Base-by-base conservation (phyloP, 225 moss, liverwort and hornwort species). In the Physcomitrium patens region DNA sequence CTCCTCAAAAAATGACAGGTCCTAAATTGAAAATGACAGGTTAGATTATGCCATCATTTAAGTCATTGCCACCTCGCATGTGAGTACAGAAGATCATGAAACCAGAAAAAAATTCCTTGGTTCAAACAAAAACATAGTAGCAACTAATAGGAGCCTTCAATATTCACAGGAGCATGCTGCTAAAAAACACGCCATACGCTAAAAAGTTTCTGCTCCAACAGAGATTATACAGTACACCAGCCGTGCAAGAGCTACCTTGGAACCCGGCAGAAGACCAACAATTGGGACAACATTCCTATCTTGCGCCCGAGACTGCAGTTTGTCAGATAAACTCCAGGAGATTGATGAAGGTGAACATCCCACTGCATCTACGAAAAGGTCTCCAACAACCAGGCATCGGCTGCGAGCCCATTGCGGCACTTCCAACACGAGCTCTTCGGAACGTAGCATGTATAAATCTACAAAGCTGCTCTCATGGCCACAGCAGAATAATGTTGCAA, bases 211-310 rank as follows among this genome's bases (percentile, higher is more conserved):
- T 13, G 26, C 20, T 45, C 12, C 42, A 70, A 60, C 41, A 63
- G 54, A 20, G 10, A 71, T 22, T 24, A 10, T 23, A 63, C 24
- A 47, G 12, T 23, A 52, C 11, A 74, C 54, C 3, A 71, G 14
- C 9, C 28, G 63, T 63, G 54, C 10, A 12, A 73, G 57, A 79
- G 22, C 54, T 75, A 92, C 93, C 91, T 95, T 95, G 49, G 92
- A 95, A 54, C 95, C 92, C 72, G 91, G 95, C 5, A 95, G 88
- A 68, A 95, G 84, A 49, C 94, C 92, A 48, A 94, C 87, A 54
- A 91, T 74, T 22, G 87, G 78, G 12, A 86, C 48, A 37, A 44
- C 27, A 31, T 77, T 74, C 28, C 66, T 71, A 24, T 53, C 72
- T 31, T 57, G 79, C 46, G 27, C 31, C 12, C 46, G 20, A 65